phyloP scores from a whole-genome alignment of 1,284 basidiomycete species.

The Coriolopsis trogii region DNA sequence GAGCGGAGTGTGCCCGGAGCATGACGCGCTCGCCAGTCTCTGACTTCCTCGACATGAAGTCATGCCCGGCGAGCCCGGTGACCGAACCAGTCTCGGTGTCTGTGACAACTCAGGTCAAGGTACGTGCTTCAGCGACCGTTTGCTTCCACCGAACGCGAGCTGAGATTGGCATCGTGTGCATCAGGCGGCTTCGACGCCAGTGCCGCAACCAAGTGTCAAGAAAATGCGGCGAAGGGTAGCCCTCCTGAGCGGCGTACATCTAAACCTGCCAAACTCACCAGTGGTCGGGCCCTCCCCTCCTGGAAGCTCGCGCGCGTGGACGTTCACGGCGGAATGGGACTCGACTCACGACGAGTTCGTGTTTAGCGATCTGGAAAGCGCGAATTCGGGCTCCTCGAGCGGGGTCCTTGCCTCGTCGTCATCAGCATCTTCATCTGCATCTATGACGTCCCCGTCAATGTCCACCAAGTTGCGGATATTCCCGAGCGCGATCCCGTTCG shows the following conservation, averaged over 20 bases:
- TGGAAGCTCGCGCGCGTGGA: slow-evolving; percentile 29
- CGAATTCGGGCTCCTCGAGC: not conserved
- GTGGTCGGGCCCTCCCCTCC: slow-evolving; percentile 24
- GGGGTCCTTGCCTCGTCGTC: slow-evolving; percentile 19
- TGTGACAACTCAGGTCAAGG: slow-evolving; percentile 16
- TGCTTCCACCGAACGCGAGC: no score
- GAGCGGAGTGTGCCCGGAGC: slow-evolving; percentile 37
- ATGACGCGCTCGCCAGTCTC: slow-evolving; percentile 30
- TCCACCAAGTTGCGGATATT: slow-evolving; percentile 17
- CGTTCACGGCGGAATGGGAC: slow-evolving; percentile 38
- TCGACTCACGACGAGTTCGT: slow-evolving; percentile 31
- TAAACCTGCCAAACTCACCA: slow-evolving; percentile 31
- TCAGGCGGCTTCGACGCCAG: slow-evolving; percentile 13
- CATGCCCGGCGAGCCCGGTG: slow-evolving; percentile 10
- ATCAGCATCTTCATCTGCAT: no score
- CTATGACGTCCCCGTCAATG: no score
- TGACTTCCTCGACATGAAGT: slow-evolving; percentile 22
- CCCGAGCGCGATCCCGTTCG: slow-evolving; percentile 29
- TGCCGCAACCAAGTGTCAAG: slow-evolving; percentile 31
- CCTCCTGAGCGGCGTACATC: slow-evolving; percentile 30
- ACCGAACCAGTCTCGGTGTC: slow-evolving; percentile 3
- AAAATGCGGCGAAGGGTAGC: slow-evolving; percentile 34
- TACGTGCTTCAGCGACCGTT: no score
- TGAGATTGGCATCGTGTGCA: not conserved
- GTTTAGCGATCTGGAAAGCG: slow-evolving; percentile 30